Evolutionary conservation across 139 green algal species (phyloP).

Genomic region (Desmodesmus armatus): DNA sequence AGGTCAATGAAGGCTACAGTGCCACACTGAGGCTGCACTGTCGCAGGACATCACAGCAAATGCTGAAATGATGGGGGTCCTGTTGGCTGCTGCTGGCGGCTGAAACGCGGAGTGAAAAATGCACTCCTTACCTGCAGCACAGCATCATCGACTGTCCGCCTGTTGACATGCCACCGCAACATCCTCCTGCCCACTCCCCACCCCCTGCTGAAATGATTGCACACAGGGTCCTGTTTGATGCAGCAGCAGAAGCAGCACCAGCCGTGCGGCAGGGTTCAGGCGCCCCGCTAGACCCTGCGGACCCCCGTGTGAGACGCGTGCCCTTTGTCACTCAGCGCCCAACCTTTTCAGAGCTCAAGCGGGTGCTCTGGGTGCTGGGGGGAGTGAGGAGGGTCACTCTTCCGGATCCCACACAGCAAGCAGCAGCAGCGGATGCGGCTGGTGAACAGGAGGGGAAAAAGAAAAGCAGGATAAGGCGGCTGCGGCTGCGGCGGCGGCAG

Average conservation of each 20-base stretch:
- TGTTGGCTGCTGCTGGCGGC: constrained; percentile 53
- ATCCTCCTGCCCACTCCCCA: constrained; percentile 57
- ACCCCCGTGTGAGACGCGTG: constrained; percentile 76
- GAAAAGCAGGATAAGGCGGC: neutral
- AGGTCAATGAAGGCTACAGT: constrained; percentile 58
- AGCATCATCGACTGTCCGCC: too few relatives aligned
- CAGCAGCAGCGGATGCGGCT: constrained; percentile 22
- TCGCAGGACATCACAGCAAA: constrained; percentile 68
- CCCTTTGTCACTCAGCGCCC: constrained; percentile 85
- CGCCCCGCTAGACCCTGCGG: constrained; percentile 46
- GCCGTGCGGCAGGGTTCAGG: neutral
- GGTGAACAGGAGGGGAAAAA: neutral
- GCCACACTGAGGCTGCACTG: constrained; percentile 87
- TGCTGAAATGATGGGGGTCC: constrained; percentile 73
- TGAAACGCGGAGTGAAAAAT: too few relatives aligned
- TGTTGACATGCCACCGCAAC: too few relatives aligned
- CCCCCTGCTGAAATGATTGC: too few relatives aligned
- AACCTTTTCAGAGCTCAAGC: constrained; percentile 86
- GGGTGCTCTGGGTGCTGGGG: constrained; percentile 73
- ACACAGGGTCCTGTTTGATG: constrained; percentile 16
- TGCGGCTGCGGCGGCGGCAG: neutral
- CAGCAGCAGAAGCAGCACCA: constrained; percentile 24
- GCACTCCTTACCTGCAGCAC: too few relatives aligned
- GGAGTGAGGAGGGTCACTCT: constrained; percentile 58
- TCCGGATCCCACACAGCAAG: neutral